Evolutionary conservation across 805 yeast genomes (phyloP), one percentile per base, ranked within the genome.

Genomic region (Yamadazyma phyllophila): DNA sequence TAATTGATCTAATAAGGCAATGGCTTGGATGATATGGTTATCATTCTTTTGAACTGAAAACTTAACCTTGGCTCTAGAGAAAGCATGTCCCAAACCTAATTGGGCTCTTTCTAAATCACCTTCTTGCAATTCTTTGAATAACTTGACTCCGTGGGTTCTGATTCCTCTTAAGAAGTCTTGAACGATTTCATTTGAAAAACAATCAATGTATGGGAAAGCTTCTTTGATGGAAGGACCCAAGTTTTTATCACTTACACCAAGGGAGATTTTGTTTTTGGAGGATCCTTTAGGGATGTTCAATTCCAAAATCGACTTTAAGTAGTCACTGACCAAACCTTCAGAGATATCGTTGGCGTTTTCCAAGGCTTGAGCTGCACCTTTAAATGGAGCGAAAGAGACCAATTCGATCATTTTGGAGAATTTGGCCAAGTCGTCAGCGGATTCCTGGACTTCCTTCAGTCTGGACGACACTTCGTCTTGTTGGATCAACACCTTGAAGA

Each of bases 291-390:
- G 99, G 59, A 94, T 71, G 76, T 91, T 92, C 63, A 90, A 75
- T 72, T 92, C 98, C 57, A 94, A 73, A 46, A 94, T 79, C 33
- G 95, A 81, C 68, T 88, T 89, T 71, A 94, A 80, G 71, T 87
- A 88, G 59, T 94, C 98, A 48, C 91, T 85, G 46, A 92, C 96
- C 58, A 91, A 79, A 62, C 99, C 99, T 74, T 94, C 99, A 55
- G 96, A 88, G 58, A 94, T 86, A 65, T 94, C 98, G 65, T 94
- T 94, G 57, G 98, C 97, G 65, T 94, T 94, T 71, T 92, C 98
- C 62, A 94, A 81, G 50, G 99, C 99, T 71, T 94, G 98, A 43
- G 99, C 98, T 50, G 99, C 99, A 61, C 97, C 97, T 72, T 94
- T 91, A 80, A 94, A 94, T 41, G 99, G 99, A 49, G 97, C 96